Evolutionary conservation across 495 filamentous ascomycete genomes (phyloP), one percentile per base, ranked within the genome.

Genomic region (Penicillium cosmopolitanum): DNA sequence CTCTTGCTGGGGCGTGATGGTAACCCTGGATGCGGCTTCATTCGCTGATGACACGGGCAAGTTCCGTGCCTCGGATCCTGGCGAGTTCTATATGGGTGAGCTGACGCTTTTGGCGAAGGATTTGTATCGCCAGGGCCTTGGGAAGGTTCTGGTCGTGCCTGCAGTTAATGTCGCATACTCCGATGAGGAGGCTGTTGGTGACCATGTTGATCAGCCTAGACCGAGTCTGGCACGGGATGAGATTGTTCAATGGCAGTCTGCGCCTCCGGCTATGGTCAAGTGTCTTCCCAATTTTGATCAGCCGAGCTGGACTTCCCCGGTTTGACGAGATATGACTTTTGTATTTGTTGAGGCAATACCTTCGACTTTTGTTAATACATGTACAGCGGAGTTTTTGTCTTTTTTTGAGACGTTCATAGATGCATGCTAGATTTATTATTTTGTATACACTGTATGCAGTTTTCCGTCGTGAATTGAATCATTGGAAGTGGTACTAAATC

Each of bases 1-100:
- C 46, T 74, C 78, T 1, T 84, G 81, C 66, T 83, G 82, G 81
- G 82, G 83, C 44, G 81, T 80, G 12, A 78, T 75, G 15, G 67
- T 66, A 2, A 72, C 70, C 0, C 57, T 82, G 16, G 66, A 69
- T 10, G 69, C 67, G 0, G 69, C 63, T 31, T 67, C 75, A 1
- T 62, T 79, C 38, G 61, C 74, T 15, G 61, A 73, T 33, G 54
- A 62, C 1, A 65, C 58, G 23, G 56, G 76, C 31, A 57, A 58
- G 44, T 83, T 84, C 55, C 73, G 81, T 13, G 12, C 38, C 16
- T 46, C 53, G 0, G 59, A 66, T 19, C 47, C 70, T 25, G 72
- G 56, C 6, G 82, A 84, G 57, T 84, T 80, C 33, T 67, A 63
- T 38, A 69, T 74, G 57, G 80, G 81, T 0, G 81, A 83, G 63